phyloP scores from a whole-genome alignment of 192 early-diverging fungal species.

The Funneliformis geosporum region DNA sequence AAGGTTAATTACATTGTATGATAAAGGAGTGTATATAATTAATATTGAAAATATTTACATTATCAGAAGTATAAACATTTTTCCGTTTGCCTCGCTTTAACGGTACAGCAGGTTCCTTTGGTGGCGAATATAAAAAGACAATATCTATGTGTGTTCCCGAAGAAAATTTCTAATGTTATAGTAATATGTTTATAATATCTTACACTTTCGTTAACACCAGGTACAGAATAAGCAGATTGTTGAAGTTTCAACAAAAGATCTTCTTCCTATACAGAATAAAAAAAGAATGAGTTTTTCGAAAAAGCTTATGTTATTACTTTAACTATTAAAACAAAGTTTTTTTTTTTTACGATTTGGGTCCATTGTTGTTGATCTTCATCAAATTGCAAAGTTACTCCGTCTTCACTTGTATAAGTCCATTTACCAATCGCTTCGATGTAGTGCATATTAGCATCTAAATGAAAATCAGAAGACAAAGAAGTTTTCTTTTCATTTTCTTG shows the following conservation, averaged over 20 bases:
- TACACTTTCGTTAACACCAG: conserved; percentile 60
- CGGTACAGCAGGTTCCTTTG: conserved; percentile 40
- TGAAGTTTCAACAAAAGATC: conserved; percentile 64
- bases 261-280: conserved; percentile 46
- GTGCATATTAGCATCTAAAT: conserved; percentile 35
- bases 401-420: conserved; percentile 78
- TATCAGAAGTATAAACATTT: conserved; percentile 49
- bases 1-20: background rate
- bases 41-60: conserved; percentile 31
- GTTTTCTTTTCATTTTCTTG: background rate
- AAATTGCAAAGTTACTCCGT: conserved; percentile 83
- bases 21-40: background rate
- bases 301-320: too few relatives aligned
- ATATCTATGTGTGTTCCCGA: background rate
- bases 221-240: conserved; percentile 65
- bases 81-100: conserved; percentile 51
- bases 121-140: conserved; percentile 16
- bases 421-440: conserved; percentile 72
- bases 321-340: too few relatives aligned
- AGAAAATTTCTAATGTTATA: background rate
- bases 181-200: conserved; percentile 6
- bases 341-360: conserved; percentile 80
- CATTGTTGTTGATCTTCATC: conserved; percentile 78
- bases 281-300: background rate
- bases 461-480: background rate